These are phyloP conservation scores for Pichia sorboxylosa DNA, from an alignment of 1,139 yeast genomes.

Conservation along the genomic window DNA sequence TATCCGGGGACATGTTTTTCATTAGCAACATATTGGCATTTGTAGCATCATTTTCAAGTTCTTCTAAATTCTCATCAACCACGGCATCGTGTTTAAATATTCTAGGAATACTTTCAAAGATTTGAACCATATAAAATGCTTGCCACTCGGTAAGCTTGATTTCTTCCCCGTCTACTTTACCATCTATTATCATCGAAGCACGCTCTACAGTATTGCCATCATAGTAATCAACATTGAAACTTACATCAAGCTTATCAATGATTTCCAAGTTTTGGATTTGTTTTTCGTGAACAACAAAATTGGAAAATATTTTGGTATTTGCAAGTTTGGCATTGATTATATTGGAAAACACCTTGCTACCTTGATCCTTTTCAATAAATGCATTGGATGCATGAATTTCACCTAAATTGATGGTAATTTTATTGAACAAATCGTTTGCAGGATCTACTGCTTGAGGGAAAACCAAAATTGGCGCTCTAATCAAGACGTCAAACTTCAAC, in stretches of 20 bases:
- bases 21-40: constrained; percentile 33
- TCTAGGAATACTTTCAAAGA: constrained; percentile 46
- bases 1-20: constrained; percentile 12
- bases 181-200: constrained; percentile 46
- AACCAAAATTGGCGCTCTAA: constrained; percentile 73
- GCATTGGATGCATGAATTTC: constrained; percentile 64
- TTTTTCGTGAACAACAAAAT: constrained; percentile 37
- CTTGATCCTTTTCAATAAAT: constrained; percentile 29
- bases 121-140: constrained; percentile 42
- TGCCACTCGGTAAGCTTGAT: constrained; percentile 72
- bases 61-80: constrained; percentile 28
- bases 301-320: constrained; percentile 54
- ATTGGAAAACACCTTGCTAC: constrained; percentile 31
- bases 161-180: constrained; percentile 55
- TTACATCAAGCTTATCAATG: constrained; percentile 57
- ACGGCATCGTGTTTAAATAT: constrained; percentile 39
- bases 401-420: constrained; percentile 66
- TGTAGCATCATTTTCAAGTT: constrained; percentile 54
- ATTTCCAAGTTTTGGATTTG: constrained; percentile 46
- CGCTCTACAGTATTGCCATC: constrained; percentile 25
- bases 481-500: constrained; percentile 58
- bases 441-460: constrained; percentile 53
- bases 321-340: constrained; percentile 57
- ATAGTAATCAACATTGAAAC: constrained; percentile 48
- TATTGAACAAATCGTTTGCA: constrained; percentile 38